These are phyloP conservation scores for Leucogyrophana mollusca DNA, from an alignment of 768 basidiomycete species.

Conservation along the genomic window DNA sequence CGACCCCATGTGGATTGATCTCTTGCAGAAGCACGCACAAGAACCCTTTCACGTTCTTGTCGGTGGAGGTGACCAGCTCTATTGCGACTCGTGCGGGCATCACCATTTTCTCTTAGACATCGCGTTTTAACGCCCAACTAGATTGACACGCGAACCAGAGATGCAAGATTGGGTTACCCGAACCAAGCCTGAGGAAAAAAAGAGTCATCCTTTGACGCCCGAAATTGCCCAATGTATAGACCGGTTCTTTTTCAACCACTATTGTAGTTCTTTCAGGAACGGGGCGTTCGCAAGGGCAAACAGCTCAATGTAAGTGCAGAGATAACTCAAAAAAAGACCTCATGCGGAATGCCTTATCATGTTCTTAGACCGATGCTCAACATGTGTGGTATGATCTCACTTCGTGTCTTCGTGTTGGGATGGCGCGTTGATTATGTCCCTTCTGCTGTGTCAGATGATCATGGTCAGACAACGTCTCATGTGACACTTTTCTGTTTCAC, in stretches of 20 bases:
- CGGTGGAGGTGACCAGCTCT: slow-evolving; percentile 93
- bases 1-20: slow-evolving; percentile 92
- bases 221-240: slow-evolving; percentile 80
- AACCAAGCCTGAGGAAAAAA: slow-evolving; percentile 58
- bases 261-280: slow-evolving; percentile 80
- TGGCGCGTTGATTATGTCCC: no score
- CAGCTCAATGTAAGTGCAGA: slow-evolving; percentile 70
- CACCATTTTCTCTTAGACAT: no score
- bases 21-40: slow-evolving; percentile 79
- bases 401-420: no score
- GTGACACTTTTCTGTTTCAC: slow-evolving; percentile 5
- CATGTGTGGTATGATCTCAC: slow-evolving; percentile 71
- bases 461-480: slow-evolving; percentile 47
- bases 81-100: slow-evolving; percentile 77
- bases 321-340: not conserved
- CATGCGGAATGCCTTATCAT: slow-evolving; percentile 5
- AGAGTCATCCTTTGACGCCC: slow-evolving; percentile 55
- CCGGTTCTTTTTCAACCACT: slow-evolving; percentile 88
- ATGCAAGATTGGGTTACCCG: slow-evolving; percentile 80
- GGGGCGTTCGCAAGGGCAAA: slow-evolving; percentile 93
- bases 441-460: slow-evolving; percentile 57
- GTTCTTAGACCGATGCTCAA: slow-evolving; percentile 80
- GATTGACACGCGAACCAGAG: slow-evolving; percentile 84
- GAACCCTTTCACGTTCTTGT: slow-evolving; percentile 88
- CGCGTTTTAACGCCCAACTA: slow-evolving; percentile 27